Percentiles rank a stretch among this genome's conserved stretches.
These are phyloP conservation scores for Cladosporium sp. DNA, from an alignment of 2,329 filamentous ascomycete genomes.

Conservation along the genomic window DNA sequence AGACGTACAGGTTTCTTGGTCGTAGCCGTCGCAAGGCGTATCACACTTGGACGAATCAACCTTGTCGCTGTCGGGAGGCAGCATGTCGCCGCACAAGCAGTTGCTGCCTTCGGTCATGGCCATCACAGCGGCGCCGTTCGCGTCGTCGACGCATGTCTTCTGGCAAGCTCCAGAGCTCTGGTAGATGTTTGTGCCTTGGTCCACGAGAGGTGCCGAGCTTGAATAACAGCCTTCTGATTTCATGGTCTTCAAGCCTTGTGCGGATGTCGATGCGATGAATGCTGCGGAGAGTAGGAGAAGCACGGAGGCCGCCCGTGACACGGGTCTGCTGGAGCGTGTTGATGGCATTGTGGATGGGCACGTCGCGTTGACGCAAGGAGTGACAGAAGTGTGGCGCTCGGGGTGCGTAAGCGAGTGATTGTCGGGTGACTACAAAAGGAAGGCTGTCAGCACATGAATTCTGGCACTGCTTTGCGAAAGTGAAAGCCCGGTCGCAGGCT, in stretches of 20 bases:
- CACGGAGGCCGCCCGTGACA: constrained; percentile 13
- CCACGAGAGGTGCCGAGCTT: constrained; percentile 42
- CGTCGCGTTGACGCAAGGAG: constrained; percentile 19
- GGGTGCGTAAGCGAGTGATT: background rate
- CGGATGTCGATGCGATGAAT: constrained; percentile 9
- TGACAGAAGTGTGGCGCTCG: constrained; percentile 2
- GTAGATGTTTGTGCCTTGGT: constrained; percentile 47
- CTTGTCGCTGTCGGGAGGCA: constrained; percentile 57
- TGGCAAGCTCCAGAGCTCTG: constrained; percentile 56
- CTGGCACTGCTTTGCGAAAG: background rate
- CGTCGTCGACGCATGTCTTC: constrained; percentile 42
- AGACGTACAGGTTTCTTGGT: constrained; percentile 56
- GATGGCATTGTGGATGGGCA: constrained; percentile 19
- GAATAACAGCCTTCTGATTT: constrained; percentile 50
- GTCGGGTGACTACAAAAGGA: constrained; percentile 4
- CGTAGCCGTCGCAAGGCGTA: constrained; percentile 61
- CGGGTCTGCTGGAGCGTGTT: constrained; percentile 16
- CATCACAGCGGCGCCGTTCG: constrained; percentile 51
- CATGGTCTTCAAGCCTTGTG: constrained; percentile 8
- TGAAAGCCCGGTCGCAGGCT: background rate
- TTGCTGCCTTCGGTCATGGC: constrained; percentile 57
- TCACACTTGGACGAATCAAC: constrained; percentile 60
- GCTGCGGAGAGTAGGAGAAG: constrained; percentile 14
- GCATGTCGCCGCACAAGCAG: constrained; percentile 69
- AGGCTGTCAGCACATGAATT: background rate